Conservation (phyloP, 306 rosid genomes). For the Gleditsia sinensis region DNA sequence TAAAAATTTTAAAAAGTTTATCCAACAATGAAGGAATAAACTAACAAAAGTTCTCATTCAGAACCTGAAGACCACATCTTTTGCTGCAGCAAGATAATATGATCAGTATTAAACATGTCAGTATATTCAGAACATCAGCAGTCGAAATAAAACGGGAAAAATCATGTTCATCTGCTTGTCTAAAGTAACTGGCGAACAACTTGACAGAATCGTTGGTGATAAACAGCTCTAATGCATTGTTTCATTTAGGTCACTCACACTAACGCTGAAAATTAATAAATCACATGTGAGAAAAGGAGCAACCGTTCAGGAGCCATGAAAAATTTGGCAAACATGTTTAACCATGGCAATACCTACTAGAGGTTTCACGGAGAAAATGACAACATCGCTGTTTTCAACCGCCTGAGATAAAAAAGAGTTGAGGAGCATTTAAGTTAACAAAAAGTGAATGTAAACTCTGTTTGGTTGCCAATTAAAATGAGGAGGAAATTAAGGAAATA, state of each 20-base stretch:
- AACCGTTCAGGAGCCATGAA: no score
- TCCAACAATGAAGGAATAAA: no score
- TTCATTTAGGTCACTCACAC: not conserved
- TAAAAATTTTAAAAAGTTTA: no score
- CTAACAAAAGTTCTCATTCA: no score
- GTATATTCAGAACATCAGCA: not conserved
- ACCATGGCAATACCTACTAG: constrained; percentile 58
- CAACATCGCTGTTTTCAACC: constrained; percentile 76
- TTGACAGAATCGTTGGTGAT: not conserved
- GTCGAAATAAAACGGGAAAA: not conserved
- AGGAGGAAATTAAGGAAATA: constrained; percentile 9
- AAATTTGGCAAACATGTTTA: no score
- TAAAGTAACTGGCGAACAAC: not conserved
- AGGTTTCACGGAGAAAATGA: constrained; percentile 90
- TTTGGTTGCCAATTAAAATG: not conserved
- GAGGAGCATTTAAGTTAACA: not conserved
- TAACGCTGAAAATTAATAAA: not conserved
- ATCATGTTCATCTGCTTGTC: not conserved
- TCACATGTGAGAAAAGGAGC: no score
- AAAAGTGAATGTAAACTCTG: not conserved
- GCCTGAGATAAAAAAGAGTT: constrained; percentile 50
- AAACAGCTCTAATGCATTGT: not conserved
- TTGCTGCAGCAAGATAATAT: constrained; percentile 52
- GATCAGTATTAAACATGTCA: not conserved
- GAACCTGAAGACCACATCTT: constrained; percentile 43